Evolutionary conservation across 2,329 filamentous ascomycete genomes (phyloP).

Genomic region (Neoscytalidium dimidiatum): DNA sequence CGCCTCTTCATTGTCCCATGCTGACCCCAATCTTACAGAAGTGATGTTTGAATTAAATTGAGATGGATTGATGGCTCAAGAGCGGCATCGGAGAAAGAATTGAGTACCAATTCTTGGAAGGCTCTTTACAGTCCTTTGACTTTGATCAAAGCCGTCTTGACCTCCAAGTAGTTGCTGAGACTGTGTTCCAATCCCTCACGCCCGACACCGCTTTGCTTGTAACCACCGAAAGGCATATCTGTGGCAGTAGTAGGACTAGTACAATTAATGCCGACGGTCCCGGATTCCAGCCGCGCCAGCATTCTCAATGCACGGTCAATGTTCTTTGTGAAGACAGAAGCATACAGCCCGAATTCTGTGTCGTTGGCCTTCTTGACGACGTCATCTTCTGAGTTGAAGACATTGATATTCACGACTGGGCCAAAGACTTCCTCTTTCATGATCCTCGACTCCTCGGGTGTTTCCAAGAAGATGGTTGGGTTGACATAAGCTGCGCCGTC

Average conservation of each 20-base stretch:
- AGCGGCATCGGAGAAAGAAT: too few relatives aligned
- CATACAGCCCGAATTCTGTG: conserved; percentile 41
- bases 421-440: conserved; percentile 42
- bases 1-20: too few relatives aligned
- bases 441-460: conserved; percentile 43
- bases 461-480: conserved; percentile 50
- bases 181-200: conserved; percentile 34
- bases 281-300: conserved; percentile 42
- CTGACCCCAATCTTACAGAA: too few relatives aligned
- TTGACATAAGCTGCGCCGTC: conserved; percentile 31
- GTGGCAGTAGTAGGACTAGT: conserved; percentile 33
- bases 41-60: too few relatives aligned
- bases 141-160: conserved; percentile 36
- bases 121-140: background rate
- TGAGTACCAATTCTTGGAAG: too few relatives aligned
- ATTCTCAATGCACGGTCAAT: conserved; percentile 41
- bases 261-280: conserved; percentile 44
- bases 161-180: conserved; percentile 39
- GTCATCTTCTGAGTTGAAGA: conserved; percentile 38
- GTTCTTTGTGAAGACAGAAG: conserved; percentile 40
- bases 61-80: too few relatives aligned
- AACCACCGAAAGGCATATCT: conserved; percentile 46
- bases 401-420: conserved; percentile 39
- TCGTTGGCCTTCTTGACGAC: conserved; percentile 39
- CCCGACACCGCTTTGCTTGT: conserved; percentile 40